A percentile compares a stretch with the other conserved stretches of the same genome.
These are phyloP conservation scores for Podaxis sp. DNA, from an alignment of 768 basidiomycete species.

Conservation along the genomic window DNA sequence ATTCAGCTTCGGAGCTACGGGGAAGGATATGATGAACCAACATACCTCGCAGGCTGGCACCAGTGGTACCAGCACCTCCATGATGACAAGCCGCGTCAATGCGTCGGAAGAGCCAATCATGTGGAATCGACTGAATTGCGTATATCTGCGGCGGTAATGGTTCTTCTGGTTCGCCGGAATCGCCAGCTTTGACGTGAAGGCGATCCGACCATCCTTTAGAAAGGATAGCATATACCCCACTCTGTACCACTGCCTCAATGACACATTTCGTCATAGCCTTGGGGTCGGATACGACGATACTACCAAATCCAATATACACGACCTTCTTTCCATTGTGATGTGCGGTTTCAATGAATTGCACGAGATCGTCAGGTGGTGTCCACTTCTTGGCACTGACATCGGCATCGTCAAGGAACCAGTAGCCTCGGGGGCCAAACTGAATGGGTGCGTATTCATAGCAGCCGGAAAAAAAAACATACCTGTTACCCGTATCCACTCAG, in stretches of 20 bases:
- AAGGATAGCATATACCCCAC: constrained; percentile 88
- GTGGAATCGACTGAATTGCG: constrained; percentile 82
- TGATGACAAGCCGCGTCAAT: constrained; percentile 99
- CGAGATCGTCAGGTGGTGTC: constrained; percentile 77
- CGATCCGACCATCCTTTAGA: constrained; percentile 99
- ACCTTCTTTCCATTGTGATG: constrained; percentile 78
- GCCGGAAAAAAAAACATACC: constrained; percentile 40
- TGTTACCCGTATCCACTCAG: constrained; percentile 96
- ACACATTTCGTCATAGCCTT: constrained; percentile 89
- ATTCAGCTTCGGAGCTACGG: background rate
- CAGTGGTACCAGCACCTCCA: constrained; percentile 95
- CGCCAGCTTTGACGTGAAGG: constrained; percentile 61
- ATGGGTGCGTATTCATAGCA: background rate
- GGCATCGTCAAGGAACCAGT: constrained; percentile 96
- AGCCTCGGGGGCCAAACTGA: constrained; percentile 50
- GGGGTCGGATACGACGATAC: constrained; percentile 95
- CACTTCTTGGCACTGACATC: constrained; percentile 89
- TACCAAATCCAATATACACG: constrained; percentile 97
- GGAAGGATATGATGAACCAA: background rate
- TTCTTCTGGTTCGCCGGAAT: constrained; percentile 62
- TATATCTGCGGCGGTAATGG: constrained; percentile 79
- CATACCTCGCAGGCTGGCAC: constrained; percentile 88
- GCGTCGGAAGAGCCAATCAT: constrained; percentile 92
- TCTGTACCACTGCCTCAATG: constrained; percentile 81
- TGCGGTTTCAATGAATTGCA: constrained; percentile 81